phyloP scores from a whole-genome alignment of 176 grass and related monocot genomes.

The Zea luxurians region DNA sequence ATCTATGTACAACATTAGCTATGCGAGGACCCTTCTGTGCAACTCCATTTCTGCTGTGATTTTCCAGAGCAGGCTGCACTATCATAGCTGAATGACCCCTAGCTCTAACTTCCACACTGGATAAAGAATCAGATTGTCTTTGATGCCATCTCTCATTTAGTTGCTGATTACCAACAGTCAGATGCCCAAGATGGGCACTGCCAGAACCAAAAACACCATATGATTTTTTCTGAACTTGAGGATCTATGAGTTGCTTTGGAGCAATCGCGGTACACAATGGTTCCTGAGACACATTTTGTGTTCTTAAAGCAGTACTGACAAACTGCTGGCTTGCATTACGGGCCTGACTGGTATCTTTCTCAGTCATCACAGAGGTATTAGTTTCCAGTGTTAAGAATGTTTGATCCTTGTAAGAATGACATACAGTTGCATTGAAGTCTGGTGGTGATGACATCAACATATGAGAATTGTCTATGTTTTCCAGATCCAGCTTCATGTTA shows the following conservation, averaged over 20 bases:
- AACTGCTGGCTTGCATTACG: slow-evolving; percentile 35
- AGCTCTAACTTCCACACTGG: slow-evolving; percentile 34
- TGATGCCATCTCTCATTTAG: slow-evolving; percentile 39
- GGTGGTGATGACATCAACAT: slow-evolving; percentile 42
- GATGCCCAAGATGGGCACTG: slow-evolving; percentile 36
- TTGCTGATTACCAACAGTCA: slow-evolving; percentile 32
- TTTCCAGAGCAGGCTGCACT: slow-evolving; percentile 44
- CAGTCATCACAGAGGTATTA: slow-evolving; percentile 41
- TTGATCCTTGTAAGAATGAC: slow-evolving; percentile 53
- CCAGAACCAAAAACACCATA: slow-evolving; percentile 28
- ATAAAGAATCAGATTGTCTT: slow-evolving; percentile 36
- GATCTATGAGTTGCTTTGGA: slow-evolving; percentile 34
- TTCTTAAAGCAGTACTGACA: slow-evolving; percentile 36
- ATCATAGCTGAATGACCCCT: slow-evolving; percentile 38
- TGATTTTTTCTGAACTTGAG: slow-evolving; percentile 22
- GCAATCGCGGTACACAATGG: slow-evolving; percentile 33
- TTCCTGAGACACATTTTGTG: slow-evolving; percentile 43
- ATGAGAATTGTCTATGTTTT: slow-evolving; percentile 38
- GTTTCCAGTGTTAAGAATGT: slow-evolving; percentile 36
- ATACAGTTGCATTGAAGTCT: slow-evolving; percentile 44
- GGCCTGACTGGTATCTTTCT: slow-evolving; percentile 46
- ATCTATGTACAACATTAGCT: slow-evolving; percentile 77
- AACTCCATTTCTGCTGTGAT: slow-evolving; percentile 52
- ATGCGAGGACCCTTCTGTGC: slow-evolving; percentile 74
- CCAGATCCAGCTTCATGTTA: slow-evolving; percentile 32